These are phyloP conservation scores for Begonia masoniana DNA, from an alignment of 306 rosid genomes.

Conservation along the genomic window DNA sequence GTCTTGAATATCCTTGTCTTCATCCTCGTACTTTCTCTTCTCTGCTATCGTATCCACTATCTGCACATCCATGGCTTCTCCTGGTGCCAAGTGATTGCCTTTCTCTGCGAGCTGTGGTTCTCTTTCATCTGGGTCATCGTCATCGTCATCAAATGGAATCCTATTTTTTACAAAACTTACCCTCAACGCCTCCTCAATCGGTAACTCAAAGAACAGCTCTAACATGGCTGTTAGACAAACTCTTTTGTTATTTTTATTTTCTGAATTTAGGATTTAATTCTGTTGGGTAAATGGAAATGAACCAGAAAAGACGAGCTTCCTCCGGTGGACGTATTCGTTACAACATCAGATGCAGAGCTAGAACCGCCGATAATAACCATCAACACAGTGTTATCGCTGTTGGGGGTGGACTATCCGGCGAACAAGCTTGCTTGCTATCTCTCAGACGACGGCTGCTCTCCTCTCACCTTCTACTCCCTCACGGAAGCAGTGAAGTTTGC, in stretches of 20 bases:
- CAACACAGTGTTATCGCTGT: constrained; percentile 53
- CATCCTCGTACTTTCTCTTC: constrained; percentile 26
- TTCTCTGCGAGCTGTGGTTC: constrained; percentile 53
- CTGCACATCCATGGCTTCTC: constrained; percentile 15
- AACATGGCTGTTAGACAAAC: no score
- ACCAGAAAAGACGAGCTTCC: constrained; percentile 43
- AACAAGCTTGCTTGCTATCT: constrained; percentile 64
- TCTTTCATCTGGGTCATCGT: constrained; percentile 24
- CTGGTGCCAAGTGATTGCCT: constrained; percentile 30
- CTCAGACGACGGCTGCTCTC: constrained; percentile 69
- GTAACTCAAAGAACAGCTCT: constrained; percentile 9
- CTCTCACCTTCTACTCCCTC: constrained; percentile 32
- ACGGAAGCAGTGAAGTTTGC: constrained; percentile 45
- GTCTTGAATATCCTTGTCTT: constrained; percentile 15
- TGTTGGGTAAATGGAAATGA: no score
- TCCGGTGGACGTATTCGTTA: constrained; percentile 53
- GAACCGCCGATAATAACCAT: constrained; percentile 61
- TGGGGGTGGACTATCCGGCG: constrained; percentile 67
- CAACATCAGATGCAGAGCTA: constrained; percentile 49
- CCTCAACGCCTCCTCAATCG: constrained; percentile 27
- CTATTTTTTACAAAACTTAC: constrained; percentile 22
- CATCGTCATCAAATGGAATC: constrained; percentile 38
- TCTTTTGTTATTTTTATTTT: no score
- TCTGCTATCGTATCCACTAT: constrained; percentile 21
- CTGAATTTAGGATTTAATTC: no score